Conservation (phyloP, 2,329 filamentous ascomycete genomes). For the Fusarium haematococcum region DNA sequence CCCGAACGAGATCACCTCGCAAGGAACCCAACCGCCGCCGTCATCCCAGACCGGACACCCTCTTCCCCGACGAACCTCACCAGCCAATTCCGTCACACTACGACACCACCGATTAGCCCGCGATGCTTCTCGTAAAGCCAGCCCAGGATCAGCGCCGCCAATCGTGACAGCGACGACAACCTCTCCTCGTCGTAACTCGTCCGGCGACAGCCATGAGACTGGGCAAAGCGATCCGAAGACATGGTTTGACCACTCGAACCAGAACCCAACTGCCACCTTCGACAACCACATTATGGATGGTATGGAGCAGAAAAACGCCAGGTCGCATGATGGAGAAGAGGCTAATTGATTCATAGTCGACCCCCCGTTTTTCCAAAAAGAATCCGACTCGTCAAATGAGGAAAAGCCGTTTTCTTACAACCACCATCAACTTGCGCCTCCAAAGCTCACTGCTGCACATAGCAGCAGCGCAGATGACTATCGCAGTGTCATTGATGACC, state of each 20-base stretch:
- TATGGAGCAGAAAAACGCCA: conserved; percentile 35
- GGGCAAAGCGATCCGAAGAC: conserved; percentile 61
- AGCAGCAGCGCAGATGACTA: conserved; percentile 79
- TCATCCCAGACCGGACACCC: conserved; percentile 51
- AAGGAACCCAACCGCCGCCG: conserved; percentile 42
- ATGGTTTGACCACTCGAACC: conserved; percentile 68
- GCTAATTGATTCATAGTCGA: conserved; percentile 53
- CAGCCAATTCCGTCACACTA: conserved; percentile 61
- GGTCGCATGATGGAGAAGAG: neutral
- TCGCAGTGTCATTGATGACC: conserved; percentile 85
- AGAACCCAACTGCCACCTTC: conserved; percentile 58
- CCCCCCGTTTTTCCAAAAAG: conserved; percentile 67
- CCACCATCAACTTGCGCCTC: conserved; percentile 39
- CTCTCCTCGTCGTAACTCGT: conserved; percentile 55
- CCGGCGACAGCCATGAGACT: conserved; percentile 62
- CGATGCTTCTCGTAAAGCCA: conserved; percentile 53
- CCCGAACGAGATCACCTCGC: conserved; percentile 37
- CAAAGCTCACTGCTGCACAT: conserved; percentile 52
- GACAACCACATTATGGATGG: conserved; percentile 62
- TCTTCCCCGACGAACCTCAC: conserved; percentile 58
- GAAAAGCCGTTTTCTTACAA: conserved; percentile 47
- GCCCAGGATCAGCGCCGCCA: conserved; percentile 39
- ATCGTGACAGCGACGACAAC: conserved; percentile 30
- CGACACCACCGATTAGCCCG: conserved; percentile 59
- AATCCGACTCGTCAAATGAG: conserved; percentile 64